Evolutionary conservation across 768 basidiomycete genomes (phyloP).

Genomic region (Dioszegia aurantiaca): DNA sequence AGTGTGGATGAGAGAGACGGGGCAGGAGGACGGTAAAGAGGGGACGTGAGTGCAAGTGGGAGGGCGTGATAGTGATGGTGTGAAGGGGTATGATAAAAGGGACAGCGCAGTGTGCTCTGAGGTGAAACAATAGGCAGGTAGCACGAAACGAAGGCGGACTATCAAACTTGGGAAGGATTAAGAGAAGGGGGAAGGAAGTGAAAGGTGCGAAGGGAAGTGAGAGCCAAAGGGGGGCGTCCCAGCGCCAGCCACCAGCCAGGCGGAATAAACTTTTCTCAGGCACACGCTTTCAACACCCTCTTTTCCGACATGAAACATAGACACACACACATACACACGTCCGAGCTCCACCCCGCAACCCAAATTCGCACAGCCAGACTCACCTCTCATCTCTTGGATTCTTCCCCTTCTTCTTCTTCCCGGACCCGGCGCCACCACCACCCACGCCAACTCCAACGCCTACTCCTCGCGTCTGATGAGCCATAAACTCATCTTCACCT

Average conservation of each 20-base stretch:
- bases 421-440: constrained; percentile 3
- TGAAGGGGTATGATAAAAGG: too few relatives aligned
- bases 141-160: constrained; percentile 7
- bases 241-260: too few relatives aligned
- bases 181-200: background rate
- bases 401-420: constrained; percentile 16
- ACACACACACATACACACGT: constrained; percentile 1
- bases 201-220: background rate
- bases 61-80: too few relatives aligned
- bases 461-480: constrained; percentile 26
- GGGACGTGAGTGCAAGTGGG: too few relatives aligned
- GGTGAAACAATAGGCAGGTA: background rate
- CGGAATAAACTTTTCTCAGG: too few relatives aligned
- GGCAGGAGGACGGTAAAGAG: too few relatives aligned
- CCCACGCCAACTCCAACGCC: constrained; percentile 3
- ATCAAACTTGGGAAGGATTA: background rate
- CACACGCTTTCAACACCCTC: too few relatives aligned
- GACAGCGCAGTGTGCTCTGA: too few relatives aligned
- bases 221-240: background rate
- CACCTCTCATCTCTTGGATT: constrained; percentile 5
- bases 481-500: constrained; percentile 30
- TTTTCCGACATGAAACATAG: background rate
- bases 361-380: background rate
- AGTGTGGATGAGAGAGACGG: too few relatives aligned
- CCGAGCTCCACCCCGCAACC: background rate